These are phyloP conservation scores for Eucalyptus sp. DNA, from an alignment of 345 rosid genomes.

Conservation along the genomic window DNA sequence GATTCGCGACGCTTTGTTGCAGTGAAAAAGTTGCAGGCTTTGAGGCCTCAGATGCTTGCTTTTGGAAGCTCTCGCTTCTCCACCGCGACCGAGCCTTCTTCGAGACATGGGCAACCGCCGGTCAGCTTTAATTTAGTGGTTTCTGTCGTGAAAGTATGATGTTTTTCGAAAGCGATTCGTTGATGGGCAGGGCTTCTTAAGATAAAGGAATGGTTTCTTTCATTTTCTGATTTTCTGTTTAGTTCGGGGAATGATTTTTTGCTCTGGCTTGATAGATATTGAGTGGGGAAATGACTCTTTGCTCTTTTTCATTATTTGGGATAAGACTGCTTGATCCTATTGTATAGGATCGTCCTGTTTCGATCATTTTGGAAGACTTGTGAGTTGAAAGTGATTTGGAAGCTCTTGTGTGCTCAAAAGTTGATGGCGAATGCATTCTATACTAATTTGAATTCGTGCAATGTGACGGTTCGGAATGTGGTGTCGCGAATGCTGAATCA, in stretches of 20 bases:
- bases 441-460: background rate
- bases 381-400: background rate
- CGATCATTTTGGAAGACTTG: background rate
- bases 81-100: conserved; percentile 43
- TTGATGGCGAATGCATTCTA: background rate
- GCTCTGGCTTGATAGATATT: background rate
- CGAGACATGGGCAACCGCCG: conserved; percentile 23
- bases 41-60: conserved; percentile 36
- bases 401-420: background rate
- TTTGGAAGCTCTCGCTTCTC: conserved; percentile 24
- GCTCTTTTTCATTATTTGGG: background rate
- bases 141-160: background rate
- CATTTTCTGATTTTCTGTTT: background rate
- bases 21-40: conserved; percentile 42
- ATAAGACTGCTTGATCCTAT: background rate
- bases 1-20: background rate
- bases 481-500: background rate
- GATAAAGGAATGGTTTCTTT: background rate
- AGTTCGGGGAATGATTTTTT: background rate
- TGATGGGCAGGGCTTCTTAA: background rate
- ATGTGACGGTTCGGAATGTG: background rate
- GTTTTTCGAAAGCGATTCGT: background rate
- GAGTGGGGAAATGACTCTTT: background rate
- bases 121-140: conserved; percentile 14
- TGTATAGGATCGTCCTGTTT: background rate